A percentile compares a stretch with the other conserved stretches of the same genome.
phyloP scores from a whole-genome alignment of 208 protist species.

The Trypanosoma theileri region DNA sequence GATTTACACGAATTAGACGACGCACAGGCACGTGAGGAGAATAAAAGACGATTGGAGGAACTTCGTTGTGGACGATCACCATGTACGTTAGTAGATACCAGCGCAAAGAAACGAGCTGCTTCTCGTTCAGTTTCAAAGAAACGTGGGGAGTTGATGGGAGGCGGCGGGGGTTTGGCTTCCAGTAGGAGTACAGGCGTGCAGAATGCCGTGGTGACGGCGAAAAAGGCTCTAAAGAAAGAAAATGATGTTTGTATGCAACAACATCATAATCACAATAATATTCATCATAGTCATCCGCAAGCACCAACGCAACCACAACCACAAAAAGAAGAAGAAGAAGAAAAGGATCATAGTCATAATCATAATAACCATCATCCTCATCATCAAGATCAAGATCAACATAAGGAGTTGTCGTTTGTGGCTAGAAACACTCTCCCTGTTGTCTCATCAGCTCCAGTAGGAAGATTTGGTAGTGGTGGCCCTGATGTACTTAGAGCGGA shows the following conservation, averaged over 20 bases:
- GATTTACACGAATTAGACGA: slow-evolving; percentile 70
- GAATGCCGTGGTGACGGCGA: slow-evolving; percentile 23
- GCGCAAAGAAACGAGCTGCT: slow-evolving; percentile 20
- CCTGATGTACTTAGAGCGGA: too few species aligned
- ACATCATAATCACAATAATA: background rate
- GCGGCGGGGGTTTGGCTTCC: background rate
- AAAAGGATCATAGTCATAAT: too few species aligned
- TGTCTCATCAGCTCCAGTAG: background rate
- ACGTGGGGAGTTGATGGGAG: slow-evolving; percentile 6
- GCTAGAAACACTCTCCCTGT: background rate
- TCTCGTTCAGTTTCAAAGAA: slow-evolving; percentile 28
- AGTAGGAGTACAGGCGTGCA: slow-evolving; percentile 5
- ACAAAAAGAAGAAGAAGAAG: background rate
- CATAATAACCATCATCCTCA: background rate
- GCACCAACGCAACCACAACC: background rate
- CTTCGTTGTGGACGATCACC: slow-evolving; percentile 32
- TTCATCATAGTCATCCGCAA: background rate
- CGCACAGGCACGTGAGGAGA: slow-evolving; percentile 52
- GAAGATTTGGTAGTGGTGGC: background rate
- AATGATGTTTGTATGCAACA: background rate
- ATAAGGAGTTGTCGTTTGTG: slow-evolving; percentile 1
- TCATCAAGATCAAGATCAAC: background rate
- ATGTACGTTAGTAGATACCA: background rate
- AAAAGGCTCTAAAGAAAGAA: slow-evolving; percentile 6
- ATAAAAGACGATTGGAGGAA: slow-evolving; percentile 53